Evolutionary conservation across 148 eudicot genomes (phyloP).

Genomic region (Rhododendron molle): DNA sequence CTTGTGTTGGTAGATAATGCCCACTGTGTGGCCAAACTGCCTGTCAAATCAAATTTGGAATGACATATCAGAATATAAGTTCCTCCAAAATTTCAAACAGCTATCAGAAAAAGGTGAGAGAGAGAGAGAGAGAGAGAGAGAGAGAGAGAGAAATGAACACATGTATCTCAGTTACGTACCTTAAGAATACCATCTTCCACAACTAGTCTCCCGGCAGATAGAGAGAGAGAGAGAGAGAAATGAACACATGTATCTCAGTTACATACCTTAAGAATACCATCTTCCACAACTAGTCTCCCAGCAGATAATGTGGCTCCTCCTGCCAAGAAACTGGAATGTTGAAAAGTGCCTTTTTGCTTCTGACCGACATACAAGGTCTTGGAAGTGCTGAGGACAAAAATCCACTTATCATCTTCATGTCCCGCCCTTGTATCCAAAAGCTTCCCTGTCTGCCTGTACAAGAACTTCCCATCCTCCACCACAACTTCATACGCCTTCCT

Average conservation of each 20-base stretch:
- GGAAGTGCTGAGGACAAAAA: conserved; percentile 37
- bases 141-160: too few species aligned
- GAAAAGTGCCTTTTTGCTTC: conserved; percentile 35
- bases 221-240: too few species aligned
- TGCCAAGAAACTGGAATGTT: conserved; percentile 43
- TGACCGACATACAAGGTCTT: conserved; percentile 27
- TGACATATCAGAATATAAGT: not conserved
- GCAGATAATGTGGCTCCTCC: conserved; percentile 44
- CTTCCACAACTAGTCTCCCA: conserved; percentile 36
- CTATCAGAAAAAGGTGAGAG: not conserved
- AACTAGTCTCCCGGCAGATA: conserved; percentile 39
- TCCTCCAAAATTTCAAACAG: not conserved
- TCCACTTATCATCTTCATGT: conserved; percentile 30
- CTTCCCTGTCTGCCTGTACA: conserved; percentile 25
- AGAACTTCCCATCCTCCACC: conserved; percentile 31
- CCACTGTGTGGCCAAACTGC: conserved; percentile 76
- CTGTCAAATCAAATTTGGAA: conserved; percentile 10
- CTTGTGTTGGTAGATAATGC: conserved; percentile 85
- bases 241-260: not conserved
- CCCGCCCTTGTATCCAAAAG: conserved; percentile 24
- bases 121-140: not conserved
- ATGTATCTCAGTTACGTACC: not conserved
- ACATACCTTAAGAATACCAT: conserved; percentile 26
- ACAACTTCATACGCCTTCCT: conserved; percentile 31
- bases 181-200: conserved; percentile 31